Percentiles rank a stretch among this genome's conserved stretches.
These are phyloP conservation scores for Jamesozyma spencerorum DNA, from an alignment of 805 yeast genomes.

Conservation along the genomic window DNA sequence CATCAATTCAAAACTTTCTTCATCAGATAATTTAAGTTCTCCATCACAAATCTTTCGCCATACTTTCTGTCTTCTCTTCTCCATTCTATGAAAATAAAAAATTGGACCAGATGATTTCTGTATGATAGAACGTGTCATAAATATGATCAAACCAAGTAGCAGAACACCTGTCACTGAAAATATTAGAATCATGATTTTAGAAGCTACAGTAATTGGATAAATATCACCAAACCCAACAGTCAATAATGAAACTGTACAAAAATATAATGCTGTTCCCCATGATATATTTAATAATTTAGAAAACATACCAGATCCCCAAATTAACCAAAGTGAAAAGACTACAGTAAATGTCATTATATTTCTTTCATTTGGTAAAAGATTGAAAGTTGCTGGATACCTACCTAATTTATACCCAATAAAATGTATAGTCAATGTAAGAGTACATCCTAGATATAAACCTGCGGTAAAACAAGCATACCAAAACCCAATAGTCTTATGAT, in stretches of 20 bases:
- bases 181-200: constrained; percentile 49
- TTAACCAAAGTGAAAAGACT: constrained; percentile 57
- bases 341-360: constrained; percentile 65
- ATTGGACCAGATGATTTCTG: constrained; percentile 54
- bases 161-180: constrained; percentile 66
- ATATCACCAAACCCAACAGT: constrained; percentile 81
- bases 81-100: constrained; percentile 56
- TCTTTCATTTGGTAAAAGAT: constrained; percentile 57
- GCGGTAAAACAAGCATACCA: constrained; percentile 71
- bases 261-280: constrained; percentile 64
- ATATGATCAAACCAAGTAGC: constrained; percentile 62
- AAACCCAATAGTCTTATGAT: constrained; percentile 49
- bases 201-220: constrained; percentile 42
- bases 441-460: constrained; percentile 50
- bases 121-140: constrained; percentile 59
- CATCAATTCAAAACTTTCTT: constrained; percentile 49
- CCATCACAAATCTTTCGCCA: constrained; percentile 10
- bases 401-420: constrained; percentile 48
- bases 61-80: constrained; percentile 35
- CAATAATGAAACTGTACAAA: constrained; percentile 59
- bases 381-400: constrained; percentile 64
- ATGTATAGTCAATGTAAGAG: constrained; percentile 45
- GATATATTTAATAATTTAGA: constrained; percentile 37
- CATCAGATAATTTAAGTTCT: constrained; percentile 28
- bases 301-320: constrained; percentile 59